phyloP scores from a whole-genome alignment of 768 basidiomycete species.

The Podaxis pistillaris region DNA sequence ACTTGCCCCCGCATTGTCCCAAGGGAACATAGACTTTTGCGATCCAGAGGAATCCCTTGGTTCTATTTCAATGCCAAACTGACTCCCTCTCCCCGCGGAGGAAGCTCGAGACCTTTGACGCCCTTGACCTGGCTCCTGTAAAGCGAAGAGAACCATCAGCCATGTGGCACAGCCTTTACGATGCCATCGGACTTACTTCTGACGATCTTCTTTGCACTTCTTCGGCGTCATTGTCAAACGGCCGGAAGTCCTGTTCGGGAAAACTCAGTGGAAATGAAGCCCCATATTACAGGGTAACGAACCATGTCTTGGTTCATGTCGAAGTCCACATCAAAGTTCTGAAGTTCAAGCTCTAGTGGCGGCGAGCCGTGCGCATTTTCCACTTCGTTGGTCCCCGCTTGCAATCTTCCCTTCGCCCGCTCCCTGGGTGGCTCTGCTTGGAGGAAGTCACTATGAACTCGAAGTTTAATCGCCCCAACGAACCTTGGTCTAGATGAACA shows the following conservation, averaged over 20 bases:
- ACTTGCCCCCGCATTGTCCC: slow-evolving; percentile 73
- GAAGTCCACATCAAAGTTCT: background rate
- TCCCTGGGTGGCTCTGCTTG: slow-evolving; percentile 2
- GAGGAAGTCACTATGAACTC: background rate
- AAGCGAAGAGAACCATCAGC: background rate
- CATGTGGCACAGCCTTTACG: background rate
- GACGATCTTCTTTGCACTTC: slow-evolving; percentile 16
- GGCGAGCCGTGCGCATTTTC: background rate
- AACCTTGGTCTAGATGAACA: slow-evolving; percentile 20
- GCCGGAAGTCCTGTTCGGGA: background rate
- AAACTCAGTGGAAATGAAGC: background rate
- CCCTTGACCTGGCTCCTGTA: slow-evolving; percentile 85
- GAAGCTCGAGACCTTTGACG: slow-evolving; percentile 64
- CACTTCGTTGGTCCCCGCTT: background rate
- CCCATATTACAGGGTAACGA: background rate
- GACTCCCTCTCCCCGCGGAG: slow-evolving; percentile 43
- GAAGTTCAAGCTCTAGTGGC: background rate
- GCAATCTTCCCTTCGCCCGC: background rate
- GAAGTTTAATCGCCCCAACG: background rate
- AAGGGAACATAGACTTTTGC: slow-evolving; percentile 74
- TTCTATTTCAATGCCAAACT: slow-evolving; percentile 46
- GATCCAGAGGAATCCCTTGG: slow-evolving; percentile 41
- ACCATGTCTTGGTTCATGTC: slow-evolving; percentile 8
- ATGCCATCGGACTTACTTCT: slow-evolving; percentile 30
- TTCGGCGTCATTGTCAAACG: background rate